Percentiles rank a stretch among this genome's conserved stretches.
Evolutionary conservation across 768 basidiomycete genomes (phyloP).

Genomic region (Chiua virens): DNA sequence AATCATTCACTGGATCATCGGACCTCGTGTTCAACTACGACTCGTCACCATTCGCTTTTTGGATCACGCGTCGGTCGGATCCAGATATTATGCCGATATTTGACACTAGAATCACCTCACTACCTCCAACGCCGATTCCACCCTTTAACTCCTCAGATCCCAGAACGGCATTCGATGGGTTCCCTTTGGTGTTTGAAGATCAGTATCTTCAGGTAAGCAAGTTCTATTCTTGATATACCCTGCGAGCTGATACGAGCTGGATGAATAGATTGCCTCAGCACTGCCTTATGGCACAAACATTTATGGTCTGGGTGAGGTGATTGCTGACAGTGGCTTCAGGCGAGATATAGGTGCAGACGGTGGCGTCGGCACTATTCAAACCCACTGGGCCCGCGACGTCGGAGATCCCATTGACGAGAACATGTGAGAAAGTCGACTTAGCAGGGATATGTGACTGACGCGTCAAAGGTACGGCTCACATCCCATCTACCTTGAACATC

Average conservation of each 20-base stretch:
- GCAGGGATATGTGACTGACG: neutral
- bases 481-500: constrained; percentile 71
- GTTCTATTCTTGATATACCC: neutral
- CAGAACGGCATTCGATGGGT: constrained; percentile 58
- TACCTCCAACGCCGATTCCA: constrained; percentile 60
- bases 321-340: constrained; percentile 68
- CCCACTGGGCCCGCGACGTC: constrained; percentile 64
- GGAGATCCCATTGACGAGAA: constrained; percentile 68
- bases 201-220: constrained; percentile 66
- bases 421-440: constrained; percentile 40
- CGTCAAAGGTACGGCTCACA: constrained; percentile 64
- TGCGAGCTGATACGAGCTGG: neutral
- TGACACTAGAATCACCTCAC: constrained; percentile 63
- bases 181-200: constrained; percentile 76
- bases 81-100: constrained; percentile 59
- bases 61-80: constrained; percentile 69
- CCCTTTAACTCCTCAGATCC: constrained; percentile 52
- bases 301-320: constrained; percentile 76
- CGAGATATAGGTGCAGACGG: constrained; percentile 55
- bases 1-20: constrained; percentile 40
- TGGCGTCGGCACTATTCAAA: constrained; percentile 57
- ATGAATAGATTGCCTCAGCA: constrained; percentile 55
- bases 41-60: constrained; percentile 69
- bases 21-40: constrained; percentile 73
- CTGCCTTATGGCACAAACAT: constrained; percentile 68